Conservation (phyloP, 192 early-diverging fungal genomes). For the Mycoemilia scoparia region DNA sequence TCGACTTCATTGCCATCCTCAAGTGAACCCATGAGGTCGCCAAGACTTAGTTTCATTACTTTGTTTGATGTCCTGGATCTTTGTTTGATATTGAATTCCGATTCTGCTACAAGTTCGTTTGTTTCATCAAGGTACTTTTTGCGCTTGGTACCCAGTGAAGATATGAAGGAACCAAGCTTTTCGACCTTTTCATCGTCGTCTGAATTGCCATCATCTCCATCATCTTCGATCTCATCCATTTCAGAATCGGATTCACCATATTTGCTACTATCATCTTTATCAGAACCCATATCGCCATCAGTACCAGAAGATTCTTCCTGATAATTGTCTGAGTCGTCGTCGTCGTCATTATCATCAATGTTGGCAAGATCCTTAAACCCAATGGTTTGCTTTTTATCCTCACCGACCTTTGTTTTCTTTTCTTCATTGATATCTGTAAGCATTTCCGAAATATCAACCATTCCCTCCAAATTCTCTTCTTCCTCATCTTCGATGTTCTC, state of each 20-base stretch:
- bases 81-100: slow-evolving; percentile 45
- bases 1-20: slow-evolving; percentile 37
- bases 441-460: slow-evolving; percentile 46
- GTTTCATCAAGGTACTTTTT: slow-evolving; percentile 36
- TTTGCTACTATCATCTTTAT: slow-evolving; percentile 79
- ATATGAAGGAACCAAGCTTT: slow-evolving; percentile 43
- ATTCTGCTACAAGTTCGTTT: slow-evolving; percentile 54
- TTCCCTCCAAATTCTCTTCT: slow-evolving; percentile 30
- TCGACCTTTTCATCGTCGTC: slow-evolving; percentile 28
- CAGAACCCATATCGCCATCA: slow-evolving; percentile 45
- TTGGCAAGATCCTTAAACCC: slow-evolving; percentile 20
- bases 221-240: slow-evolving; percentile 13
- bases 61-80: slow-evolving; percentile 13
- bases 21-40: slow-evolving; percentile 54
- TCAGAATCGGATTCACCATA: too few species aligned
- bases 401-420: slow-evolving; percentile 16
- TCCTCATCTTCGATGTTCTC: slow-evolving; percentile 28
- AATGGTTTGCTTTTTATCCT: slow-evolving; percentile 8
- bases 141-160: slow-evolving; percentile 40
- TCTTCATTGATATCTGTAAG: slow-evolving; percentile 23
- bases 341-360: slow-evolving; percentile 16
- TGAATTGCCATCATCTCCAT: slow-evolving; percentile 23
- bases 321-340: slow-evolving; percentile 9
- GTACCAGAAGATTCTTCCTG: slow-evolving; percentile 33
- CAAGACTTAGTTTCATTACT: slow-evolving; percentile 50